Conservation (phyloP, 1,284 basidiomycete genomes). For the Apiotrichum mycotoxinovorans region DNA sequence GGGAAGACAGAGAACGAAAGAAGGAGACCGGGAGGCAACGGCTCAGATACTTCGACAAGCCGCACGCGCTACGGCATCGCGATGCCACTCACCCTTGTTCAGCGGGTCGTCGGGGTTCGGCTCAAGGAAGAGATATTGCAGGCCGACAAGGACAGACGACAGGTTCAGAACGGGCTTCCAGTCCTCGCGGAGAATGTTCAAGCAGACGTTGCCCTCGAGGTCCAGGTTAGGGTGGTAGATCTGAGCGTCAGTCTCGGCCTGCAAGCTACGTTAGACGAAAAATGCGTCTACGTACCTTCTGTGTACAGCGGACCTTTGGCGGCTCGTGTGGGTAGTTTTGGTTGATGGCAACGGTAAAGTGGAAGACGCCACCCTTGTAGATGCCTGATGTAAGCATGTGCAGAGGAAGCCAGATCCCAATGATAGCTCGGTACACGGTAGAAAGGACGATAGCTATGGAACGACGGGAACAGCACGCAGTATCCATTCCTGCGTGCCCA, state of each 20-base stretch:
- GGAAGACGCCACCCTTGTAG: slow-evolving; percentile 93
- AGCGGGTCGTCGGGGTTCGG: slow-evolving; percentile 97
- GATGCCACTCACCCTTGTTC: slow-evolving; percentile 78
- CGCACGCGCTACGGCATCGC: not conserved
- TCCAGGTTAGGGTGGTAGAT: slow-evolving; percentile 99
- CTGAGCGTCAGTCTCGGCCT: slow-evolving; percentile 51
- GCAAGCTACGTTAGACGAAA: too few species aligned
- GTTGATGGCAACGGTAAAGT: slow-evolving; percentile 93
- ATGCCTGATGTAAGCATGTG: slow-evolving; percentile 63
- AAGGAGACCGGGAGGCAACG: not conserved
- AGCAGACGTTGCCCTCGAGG: slow-evolving; percentile 90
- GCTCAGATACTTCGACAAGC: not conserved
- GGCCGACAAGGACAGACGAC: slow-evolving; percentile 93
- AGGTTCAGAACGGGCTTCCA: slow-evolving; percentile 98
- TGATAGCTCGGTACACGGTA: too few species aligned
- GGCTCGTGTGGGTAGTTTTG: slow-evolving; percentile 98
- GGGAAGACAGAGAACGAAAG: not conserved
- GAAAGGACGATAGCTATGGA: too few species aligned
- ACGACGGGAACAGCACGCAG: too few species aligned
- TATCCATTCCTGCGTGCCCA: too few species aligned
- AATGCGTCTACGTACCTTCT: too few species aligned
- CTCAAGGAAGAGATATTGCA: slow-evolving; percentile 97
- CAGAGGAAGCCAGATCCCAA: not conserved
- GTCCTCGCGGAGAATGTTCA: slow-evolving; percentile 97
- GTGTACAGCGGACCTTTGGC: slow-evolving; percentile 96